Base-by-base conservation (phyloP, 345 rosid species). In the Eucalyptus erythrocorys region DNA sequence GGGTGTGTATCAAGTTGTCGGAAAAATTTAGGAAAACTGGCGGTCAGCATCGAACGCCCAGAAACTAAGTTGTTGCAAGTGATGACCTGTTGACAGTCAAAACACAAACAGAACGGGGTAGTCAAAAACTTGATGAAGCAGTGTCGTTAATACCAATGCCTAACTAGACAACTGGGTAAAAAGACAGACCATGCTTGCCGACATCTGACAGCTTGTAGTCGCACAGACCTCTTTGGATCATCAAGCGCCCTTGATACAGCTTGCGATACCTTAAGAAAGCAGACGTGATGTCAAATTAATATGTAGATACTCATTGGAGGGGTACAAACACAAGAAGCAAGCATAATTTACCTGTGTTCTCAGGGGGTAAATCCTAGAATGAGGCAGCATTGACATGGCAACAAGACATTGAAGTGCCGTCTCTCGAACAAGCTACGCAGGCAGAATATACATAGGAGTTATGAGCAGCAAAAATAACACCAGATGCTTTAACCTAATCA, bases 341-440 rank as follows among this genome's bases (percentile, higher is more conserved):
- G 37, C 59, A 71, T 16, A 86, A 86, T 94, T 85, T 85, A 96
- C 99, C 99, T 96, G 91, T 57, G 87, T 89, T 93, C 97, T 93
- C 93, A 95, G 87, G 86, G 98, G 98, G 91, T 95, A 97, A 55
- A 96, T 92, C 90, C 96, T 94, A 30, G 95, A 51, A 81, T 93
- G 93, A 27, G 99, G 96, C 92, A 97, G 94, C 90, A 90, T 92
- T 79, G 96, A 92, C 92, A 95, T 85, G 12, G 98, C 95, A 89
- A 89, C 90, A 51, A 97, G 98, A 93, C 99, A 97, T 88, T 96
- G 98, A 89, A 98, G 90, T 32, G 97, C 95, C 5, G 99, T 97
- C 92, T 98, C 98, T 80, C 99, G 95, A 71, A 95, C 95, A 91
- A 94, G 92, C 99, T 97, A 92, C 85, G 84, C 88, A 90, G 47